Base-by-base conservation (phyloP, 352 stramenopile species). In the Phytophthora nicotianae region DNA sequence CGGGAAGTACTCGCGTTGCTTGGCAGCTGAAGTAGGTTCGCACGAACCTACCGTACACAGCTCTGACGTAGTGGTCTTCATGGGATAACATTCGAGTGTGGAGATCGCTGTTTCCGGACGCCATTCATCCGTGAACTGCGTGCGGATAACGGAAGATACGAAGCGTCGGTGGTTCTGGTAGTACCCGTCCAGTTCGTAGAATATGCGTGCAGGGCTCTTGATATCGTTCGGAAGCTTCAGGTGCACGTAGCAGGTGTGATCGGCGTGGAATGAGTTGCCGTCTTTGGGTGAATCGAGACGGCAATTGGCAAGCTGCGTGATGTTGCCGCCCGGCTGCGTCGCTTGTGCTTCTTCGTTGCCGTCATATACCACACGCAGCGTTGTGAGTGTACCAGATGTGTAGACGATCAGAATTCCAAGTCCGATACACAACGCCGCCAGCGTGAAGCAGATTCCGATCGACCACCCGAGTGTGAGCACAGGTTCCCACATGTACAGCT, bases 141-240 rank as follows among this genome's bases (percentile, higher is more conserved):
- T 79, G 19, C 72, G 72, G 9, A 88, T 72, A 38, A 88, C 74
- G n/a, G 81, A 91, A 24, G 78, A 85, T 19, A 91, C 80, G 53
- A 88, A 90, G 53, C 84, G 81, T 3, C 84, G 76, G 58, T 93
- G 84, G 64, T 87, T 79, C 70, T 93, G 84, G 62, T 88, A 80
- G 61, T 77, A 90, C 19, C 68, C 68, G 48, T 79, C 40, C 27
- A 93, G 50, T 57, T 91, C 81, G 54, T 93, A 93, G 58, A 83
- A 91, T 4, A 93, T 57, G 49, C 81, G 62, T 1, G 66, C 70
- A 4, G 64, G 52, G 8, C 59, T 66, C 6, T 56, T 48, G 32
- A 93, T 62, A 23, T 79, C 70, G 33, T 79, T 70, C 9, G 70
- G 58, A 16, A 93, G 67, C 46, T 65, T 91, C 53, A 90, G 68